These are phyloP conservation scores for Leishmania amazonensis DNA, from an alignment of 208 protist genomes.

Conservation along the genomic window DNA sequence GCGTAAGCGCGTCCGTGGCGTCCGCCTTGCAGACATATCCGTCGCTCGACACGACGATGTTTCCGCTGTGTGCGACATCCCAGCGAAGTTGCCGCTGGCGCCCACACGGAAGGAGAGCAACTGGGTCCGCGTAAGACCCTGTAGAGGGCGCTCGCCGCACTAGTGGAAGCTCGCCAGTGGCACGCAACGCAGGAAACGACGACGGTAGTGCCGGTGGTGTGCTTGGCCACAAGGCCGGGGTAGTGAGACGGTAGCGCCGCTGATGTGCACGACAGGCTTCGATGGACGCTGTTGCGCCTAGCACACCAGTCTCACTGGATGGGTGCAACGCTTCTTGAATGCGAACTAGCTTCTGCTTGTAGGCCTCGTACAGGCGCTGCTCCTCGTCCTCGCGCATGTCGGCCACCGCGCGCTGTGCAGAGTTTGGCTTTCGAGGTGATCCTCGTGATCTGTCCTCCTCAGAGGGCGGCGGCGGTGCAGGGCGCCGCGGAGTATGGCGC, in stretches of 20 bases:
- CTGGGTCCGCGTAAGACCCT: not conserved
- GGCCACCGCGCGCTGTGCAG: not conserved
- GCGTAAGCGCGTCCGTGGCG: conserved; percentile 33
- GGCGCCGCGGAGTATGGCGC: not conserved
- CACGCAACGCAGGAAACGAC: not conserved
- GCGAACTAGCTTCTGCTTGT: conserved; percentile 22
- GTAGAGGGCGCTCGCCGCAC: conserved; percentile 14
- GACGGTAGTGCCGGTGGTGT: not conserved
- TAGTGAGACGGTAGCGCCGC: conserved; percentile 14
- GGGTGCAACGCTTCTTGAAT: conserved; percentile 26
- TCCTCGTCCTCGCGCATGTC: conserved; percentile 11
- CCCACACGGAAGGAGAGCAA: not conserved
- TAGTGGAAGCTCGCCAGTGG: not conserved
- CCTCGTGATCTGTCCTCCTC: not conserved
- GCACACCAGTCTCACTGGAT: not conserved
- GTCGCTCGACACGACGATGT: conserved; percentile 57
- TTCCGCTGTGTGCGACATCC: conserved; percentile 59
- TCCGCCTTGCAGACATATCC: conserved; percentile 54
- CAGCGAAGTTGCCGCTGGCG: conserved; percentile 34
- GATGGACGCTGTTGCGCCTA: not conserved
- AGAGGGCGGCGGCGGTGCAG: not conserved
- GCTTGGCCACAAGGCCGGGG: not conserved
- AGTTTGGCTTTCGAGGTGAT: not conserved
- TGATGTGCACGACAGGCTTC: conserved; percentile 20
- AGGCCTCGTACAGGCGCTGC: conserved; percentile 22